Percentiles rank a stretch among this genome's conserved stretches.
Conservation (phyloP, 2,329 filamentous ascomycete genomes). For the Tetracladium maxilliforme region DNA sequence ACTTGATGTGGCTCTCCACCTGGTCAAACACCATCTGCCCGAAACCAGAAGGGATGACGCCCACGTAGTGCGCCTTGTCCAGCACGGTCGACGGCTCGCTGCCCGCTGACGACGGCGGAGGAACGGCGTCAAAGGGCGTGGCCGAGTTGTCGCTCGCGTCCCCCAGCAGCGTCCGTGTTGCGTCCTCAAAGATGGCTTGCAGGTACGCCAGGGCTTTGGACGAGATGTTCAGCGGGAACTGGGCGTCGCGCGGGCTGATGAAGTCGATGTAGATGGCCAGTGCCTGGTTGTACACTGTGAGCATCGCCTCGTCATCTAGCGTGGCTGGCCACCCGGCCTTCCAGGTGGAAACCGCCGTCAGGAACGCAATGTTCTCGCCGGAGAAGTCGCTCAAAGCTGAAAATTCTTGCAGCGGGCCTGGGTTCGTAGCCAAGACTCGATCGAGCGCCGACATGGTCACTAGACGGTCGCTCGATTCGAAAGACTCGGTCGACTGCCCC, state of each 20-base stretch:
- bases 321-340: slow-evolving; percentile 10
- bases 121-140: slow-evolving; percentile 8
- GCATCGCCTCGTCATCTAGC: no score
- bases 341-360: slow-evolving; percentile 30
- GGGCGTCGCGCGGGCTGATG: slow-evolving; percentile 27
- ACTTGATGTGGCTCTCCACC: no score
- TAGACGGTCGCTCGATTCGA: no score
- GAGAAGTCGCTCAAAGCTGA: slow-evolving; percentile 39
- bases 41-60: no score
- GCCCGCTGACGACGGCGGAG: no score
- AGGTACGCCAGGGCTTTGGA: slow-evolving; percentile 23
- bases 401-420: slow-evolving; percentile 31
- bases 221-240: slow-evolving; percentile 36
- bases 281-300: slow-evolving; percentile 26
- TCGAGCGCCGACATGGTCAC: no score
- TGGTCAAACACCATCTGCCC: no score
- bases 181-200: slow-evolving; percentile 24
- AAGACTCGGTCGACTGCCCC: slow-evolving; percentile 23
- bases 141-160: slow-evolving; percentile 9
- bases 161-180: slow-evolving; percentile 18
- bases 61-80: no score
- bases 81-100: no score
- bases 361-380: slow-evolving; percentile 42
- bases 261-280: slow-evolving; percentile 32
- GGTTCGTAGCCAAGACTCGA: no score